A percentile compares a stretch with the other conserved stretches of the same genome.
Evolutionary conservation across 2,329 filamentous ascomycete species (phyloP).

Genomic region (Venturia nashicola): DNA sequence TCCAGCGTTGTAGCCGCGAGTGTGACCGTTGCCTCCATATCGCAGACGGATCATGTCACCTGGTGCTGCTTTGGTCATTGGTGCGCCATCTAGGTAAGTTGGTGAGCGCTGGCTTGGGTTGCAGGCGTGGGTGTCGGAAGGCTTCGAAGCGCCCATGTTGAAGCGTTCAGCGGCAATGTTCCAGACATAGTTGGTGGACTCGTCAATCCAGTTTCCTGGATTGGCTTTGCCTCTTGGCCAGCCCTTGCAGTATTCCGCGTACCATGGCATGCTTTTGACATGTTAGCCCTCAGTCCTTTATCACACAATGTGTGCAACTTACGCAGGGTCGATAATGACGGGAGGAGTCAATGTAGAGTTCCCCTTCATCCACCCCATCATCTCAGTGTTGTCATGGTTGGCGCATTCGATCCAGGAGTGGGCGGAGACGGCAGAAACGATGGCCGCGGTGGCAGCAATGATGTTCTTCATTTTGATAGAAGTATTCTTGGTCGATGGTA

Average conservation of each 20-base stretch:
- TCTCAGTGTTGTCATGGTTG: conserved; percentile 16
- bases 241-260: conserved; percentile 15
- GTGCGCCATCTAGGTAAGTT: conserved; percentile 13
- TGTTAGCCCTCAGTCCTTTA: neutral
- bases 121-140: conserved; percentile 10
- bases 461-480: conserved; percentile 8
- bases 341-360: conserved; percentile 12
- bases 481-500: neutral
- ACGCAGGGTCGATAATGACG: conserved; percentile 10
- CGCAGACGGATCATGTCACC: conserved; percentile 15
- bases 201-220: conserved; percentile 17
- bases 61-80: conserved; percentile 14
- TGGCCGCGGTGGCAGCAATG: conserved; percentile 1
- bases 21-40: conserved; percentile 19
- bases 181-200: conserved; percentile 14
- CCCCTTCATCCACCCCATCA: conserved; percentile 16
- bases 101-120: conserved; percentile 11
- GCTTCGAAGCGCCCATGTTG: conserved; percentile 9
- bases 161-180: conserved; percentile 12
- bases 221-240: conserved; percentile 17
- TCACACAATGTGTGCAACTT: neutral
- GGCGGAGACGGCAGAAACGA: conserved; percentile 11
- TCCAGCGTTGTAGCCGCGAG: conserved; percentile 15
- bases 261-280: conserved; percentile 14
- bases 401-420: conserved; percentile 20